These are phyloP conservation scores for Ophiognomonia clavigignenti-juglandacearum DNA, from an alignment of 2,329 filamentous ascomycete species.

Conservation along the genomic window DNA sequence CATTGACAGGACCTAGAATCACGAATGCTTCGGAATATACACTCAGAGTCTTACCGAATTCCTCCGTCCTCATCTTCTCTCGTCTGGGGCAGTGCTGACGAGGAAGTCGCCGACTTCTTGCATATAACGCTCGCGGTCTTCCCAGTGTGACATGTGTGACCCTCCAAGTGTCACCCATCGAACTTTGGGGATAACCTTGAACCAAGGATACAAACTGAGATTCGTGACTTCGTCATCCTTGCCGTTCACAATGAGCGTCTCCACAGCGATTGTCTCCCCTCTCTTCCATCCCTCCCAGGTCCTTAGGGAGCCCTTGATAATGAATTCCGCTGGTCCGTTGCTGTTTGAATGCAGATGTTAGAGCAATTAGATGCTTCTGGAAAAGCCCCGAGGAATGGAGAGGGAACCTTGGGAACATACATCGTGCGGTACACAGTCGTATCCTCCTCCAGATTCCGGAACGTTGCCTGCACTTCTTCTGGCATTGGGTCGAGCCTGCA, in stretches of 20 bases:
- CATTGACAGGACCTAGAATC: too few species aligned
- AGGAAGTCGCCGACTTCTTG: conserved; percentile 15
- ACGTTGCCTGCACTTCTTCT: conserved; percentile 16
- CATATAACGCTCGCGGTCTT: conserved; percentile 21
- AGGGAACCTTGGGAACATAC: conserved; percentile 10
- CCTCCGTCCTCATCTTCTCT: too few species aligned
- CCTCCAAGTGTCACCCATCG: conserved; percentile 24
- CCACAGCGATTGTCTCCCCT: conserved; percentile 19
- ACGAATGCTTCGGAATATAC: too few species aligned
- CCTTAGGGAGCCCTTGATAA: conserved; percentile 20
- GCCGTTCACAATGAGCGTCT: conserved; percentile 16
- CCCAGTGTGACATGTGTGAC: conserved; percentile 21
- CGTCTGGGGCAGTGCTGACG: neutral
- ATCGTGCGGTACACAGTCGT: conserved; percentile 21
- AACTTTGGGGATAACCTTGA: conserved; percentile 20
- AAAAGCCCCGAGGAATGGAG: neutral
- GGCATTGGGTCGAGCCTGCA: conserved; percentile 20
- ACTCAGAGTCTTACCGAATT: too few species aligned
- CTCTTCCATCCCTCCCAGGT: conserved; percentile 23
- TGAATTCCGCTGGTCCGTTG: conserved; percentile 25
- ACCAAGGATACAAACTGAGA: conserved; percentile 21
- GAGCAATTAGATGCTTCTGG: neutral
- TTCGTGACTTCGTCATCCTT: conserved; percentile 24
- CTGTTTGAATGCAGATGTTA: too few species aligned
- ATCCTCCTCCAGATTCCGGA: conserved; percentile 19